Conservation (phyloP, 2,329 filamentous ascomycete genomes). For the Mycosphaerelloides madeirae region DNA sequence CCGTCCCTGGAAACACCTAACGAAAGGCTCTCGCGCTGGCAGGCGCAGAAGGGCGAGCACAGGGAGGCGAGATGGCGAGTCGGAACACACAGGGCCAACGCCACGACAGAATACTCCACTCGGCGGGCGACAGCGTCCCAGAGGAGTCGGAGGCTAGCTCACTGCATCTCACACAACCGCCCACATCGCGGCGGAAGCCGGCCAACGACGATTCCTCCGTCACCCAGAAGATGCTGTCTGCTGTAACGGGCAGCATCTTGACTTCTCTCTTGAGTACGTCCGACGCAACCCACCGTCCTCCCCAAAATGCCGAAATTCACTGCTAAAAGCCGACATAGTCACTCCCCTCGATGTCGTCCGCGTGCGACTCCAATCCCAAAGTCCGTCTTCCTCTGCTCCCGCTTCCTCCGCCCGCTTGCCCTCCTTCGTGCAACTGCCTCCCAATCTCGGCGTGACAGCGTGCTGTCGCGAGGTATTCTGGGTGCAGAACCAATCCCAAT, state of each 20-base stretch:
- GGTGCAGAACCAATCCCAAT: conserved; percentile 76
- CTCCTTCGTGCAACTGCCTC: conserved; percentile 64
- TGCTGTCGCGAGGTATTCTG: conserved; percentile 98
- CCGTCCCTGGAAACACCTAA: no score
- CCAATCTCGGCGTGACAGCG: conserved; percentile 83
- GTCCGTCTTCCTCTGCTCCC: conserved; percentile 38
- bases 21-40: no score
- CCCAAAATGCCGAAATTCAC: background rate
- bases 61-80: conserved; percentile 18
- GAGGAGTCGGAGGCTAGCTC: conserved; percentile 2
- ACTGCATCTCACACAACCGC: conserved; percentile 5
- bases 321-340: conserved; percentile 49
- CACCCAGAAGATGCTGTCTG: conserved; percentile 89
- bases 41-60: conserved; percentile 3
- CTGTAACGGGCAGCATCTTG: conserved; percentile 81
- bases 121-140: conserved; percentile 1
- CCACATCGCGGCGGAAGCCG: conserved; percentile 14
- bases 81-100: conserved; percentile 33
- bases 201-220: conserved; percentile 62
- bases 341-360: conserved; percentile 96
- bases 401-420: conserved; percentile 49
- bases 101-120: conserved; percentile 36
- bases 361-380: conserved; percentile 87
- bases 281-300: background rate
- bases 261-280: conserved; percentile 78